phyloP scores from a whole-genome alignment of 225 moss, liverwort and hornwort genomes.

The Straminergon stramineum region DNA sequence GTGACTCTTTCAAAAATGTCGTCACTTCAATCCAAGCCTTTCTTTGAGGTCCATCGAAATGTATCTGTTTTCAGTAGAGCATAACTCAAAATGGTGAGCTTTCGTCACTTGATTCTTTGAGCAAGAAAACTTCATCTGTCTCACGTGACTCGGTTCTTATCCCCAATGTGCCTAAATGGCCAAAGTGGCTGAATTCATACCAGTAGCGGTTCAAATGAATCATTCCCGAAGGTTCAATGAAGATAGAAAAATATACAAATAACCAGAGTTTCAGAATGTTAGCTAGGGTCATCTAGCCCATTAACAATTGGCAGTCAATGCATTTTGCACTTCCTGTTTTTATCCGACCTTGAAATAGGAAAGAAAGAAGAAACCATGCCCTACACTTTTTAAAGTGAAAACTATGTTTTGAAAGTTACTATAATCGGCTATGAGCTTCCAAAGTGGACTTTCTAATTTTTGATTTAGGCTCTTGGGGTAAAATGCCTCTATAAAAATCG shows the following conservation, averaged over 20 bases:
- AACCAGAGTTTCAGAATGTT: neutral
- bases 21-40: conserved; percentile 28
- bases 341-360: neutral
- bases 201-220: too few relatives aligned
- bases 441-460: neutral
- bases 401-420: neutral
- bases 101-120: neutral
- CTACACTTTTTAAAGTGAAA: neutral
- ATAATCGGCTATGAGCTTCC: neutral
- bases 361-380: neutral
- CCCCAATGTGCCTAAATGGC: neutral
- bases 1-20: conserved; percentile 5
- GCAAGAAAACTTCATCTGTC: neutral
- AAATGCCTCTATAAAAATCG: neutral
- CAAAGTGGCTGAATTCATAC: neutral
- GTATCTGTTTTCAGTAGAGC: neutral
- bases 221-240: neutral
- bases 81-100: neutral
- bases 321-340: neutral
- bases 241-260: neutral
- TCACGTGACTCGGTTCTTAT: neutral
- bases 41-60: conserved; percentile 18
- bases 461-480: neutral
- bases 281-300: neutral
- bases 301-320: neutral